Base-by-base conservation (phyloP, 1,284 basidiomycete species). In the Sanghuangporus weigelae region DNA sequence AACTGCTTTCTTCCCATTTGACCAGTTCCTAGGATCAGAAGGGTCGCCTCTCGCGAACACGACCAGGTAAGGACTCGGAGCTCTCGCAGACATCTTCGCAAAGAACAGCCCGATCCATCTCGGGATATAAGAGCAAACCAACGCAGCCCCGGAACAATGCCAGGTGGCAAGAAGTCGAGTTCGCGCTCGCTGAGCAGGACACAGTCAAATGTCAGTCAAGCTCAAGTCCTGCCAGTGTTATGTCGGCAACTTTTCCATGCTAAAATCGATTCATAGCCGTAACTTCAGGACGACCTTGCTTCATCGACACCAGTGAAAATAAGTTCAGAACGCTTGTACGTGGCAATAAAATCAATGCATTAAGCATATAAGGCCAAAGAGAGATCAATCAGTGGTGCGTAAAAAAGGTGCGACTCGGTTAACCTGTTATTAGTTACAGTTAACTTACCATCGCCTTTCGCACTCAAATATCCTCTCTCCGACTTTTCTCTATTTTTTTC, bases 11-110 rank as follows among this genome's bases (percentile, higher is more conserved):
- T 56, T 57, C 26, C 12, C 36, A 19, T 36, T 12, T n/a, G 64
- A 55, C 57, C 60, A 62, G 49, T 65, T 65, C 39, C 59, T 65
- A 7, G 64, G 60, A 35, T 65, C 60, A 12, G 50, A 55, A 5
- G 60, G 60, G 40, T 65, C 64, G 39, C 19, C 40, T 48, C 54
- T 50, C 7, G 44, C 16, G 57, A 65, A 65, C n/a, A 35, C 31
- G 7, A 65, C 55, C 21, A 65, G 53, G 31, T 36, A 39, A 14
- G 53, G n/a, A n/a, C n/a, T n/a, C n/a, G n/a, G 53, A 12, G 6
- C 36, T 54, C 53, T 54, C 14, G 31, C 36, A 36, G 53, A 54
- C 53, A 54, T 54, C 31, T 39, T 38, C 23, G 16, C 11, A 35
- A 54, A n/a, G 12, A 8, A 54, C 5, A 11, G 21, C 10, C 44